Evolutionary conservation across 148 eudicot genomes (phyloP), one percentile per base, ranked within the genome.

Genomic region (Suaeda aralocaspica): DNA sequence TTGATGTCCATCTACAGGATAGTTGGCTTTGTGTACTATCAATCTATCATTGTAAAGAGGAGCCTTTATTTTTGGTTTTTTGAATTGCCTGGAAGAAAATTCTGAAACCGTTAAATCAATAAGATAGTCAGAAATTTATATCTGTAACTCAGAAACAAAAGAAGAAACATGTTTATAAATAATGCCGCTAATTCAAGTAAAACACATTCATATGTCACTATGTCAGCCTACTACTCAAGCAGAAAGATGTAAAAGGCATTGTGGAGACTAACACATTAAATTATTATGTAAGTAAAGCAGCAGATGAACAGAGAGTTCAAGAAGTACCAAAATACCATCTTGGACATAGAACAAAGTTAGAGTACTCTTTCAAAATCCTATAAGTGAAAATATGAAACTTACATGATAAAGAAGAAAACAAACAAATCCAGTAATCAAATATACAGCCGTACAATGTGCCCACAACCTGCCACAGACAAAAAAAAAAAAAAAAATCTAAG

Each of bases 351-450:
- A 30, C 14, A 33, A 15, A 39, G 24, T 8, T 26, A 48, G 24
- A 25, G 8, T 51, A 60, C 48, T 18, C 53, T 28, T 18, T 33
- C 26, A 39, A 6, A 25, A 25, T 48, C 21, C 9, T 0, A 10
- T 21, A 9, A 64, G n/a, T 12, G 6, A 6, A 28, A 44, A 24
- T 33, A n/a, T 9, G 44, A 10, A 34, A 69, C 91, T 82, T 81
- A 84, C 91, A 70, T 73, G 60, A 73, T 84, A 87, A 58, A 87
- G 91, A 81, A 84, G 88, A 68, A 28, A 82, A 72, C 88, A 87
- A 62, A 84, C 79, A 71, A 81, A 78, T 41, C 81, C 72, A 68
- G 86, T 87, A 64, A 87, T 71, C 66, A 82, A 14, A 78, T 87
- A 87, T 65, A 84, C 86, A 77, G 91, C 86, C 36, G 67, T 52